Evolutionary conservation across 1,284 basidiomycete species (phyloP).

Genomic region (Hymenochaete sp.): DNA sequence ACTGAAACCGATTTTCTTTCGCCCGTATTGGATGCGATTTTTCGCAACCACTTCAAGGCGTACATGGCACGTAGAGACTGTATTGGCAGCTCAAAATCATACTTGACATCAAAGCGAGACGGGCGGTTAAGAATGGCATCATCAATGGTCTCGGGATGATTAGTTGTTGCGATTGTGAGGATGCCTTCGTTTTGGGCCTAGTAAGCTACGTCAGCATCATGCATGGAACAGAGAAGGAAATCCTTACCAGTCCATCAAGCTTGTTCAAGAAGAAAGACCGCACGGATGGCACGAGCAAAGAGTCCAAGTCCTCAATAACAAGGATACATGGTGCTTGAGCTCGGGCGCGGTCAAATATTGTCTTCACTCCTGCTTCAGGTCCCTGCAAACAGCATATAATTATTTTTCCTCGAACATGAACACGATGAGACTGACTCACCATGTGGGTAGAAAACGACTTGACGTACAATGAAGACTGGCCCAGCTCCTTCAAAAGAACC

Average conservation of each 20-base stretch:
- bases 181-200: slow-evolving; percentile 33
- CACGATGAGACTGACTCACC: background rate
- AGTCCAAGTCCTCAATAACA: slow-evolving; percentile 39
- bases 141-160: slow-evolving; percentile 40
- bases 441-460: slow-evolving; percentile 28
- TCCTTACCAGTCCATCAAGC: slow-evolving; percentile 32
- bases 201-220: slow-evolving; percentile 17
- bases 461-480: slow-evolving; percentile 33
- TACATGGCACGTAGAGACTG: slow-evolving; percentile 21
- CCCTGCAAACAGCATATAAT: slow-evolving; percentile 19
- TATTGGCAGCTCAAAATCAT: slow-evolving; percentile 29
- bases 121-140: slow-evolving; percentile 38
- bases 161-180: slow-evolving; percentile 39
- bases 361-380: slow-evolving; percentile 26
- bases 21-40: slow-evolving; percentile 14
- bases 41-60: slow-evolving; percentile 23
- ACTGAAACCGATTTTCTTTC: background rate
- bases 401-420: background rate
- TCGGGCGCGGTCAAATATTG: slow-evolving; percentile 29
- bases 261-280: slow-evolving; percentile 41
- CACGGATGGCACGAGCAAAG: slow-evolving; percentile 31
- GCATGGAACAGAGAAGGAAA: slow-evolving; percentile 11
- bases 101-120: slow-evolving; percentile 41
- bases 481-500: slow-evolving; percentile 22
- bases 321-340: slow-evolving; percentile 34